Evolutionary conservation across 306 rosid genomes (phyloP), one percentile per base, ranked within the genome.

Genomic region (Prunus dulcis): DNA sequence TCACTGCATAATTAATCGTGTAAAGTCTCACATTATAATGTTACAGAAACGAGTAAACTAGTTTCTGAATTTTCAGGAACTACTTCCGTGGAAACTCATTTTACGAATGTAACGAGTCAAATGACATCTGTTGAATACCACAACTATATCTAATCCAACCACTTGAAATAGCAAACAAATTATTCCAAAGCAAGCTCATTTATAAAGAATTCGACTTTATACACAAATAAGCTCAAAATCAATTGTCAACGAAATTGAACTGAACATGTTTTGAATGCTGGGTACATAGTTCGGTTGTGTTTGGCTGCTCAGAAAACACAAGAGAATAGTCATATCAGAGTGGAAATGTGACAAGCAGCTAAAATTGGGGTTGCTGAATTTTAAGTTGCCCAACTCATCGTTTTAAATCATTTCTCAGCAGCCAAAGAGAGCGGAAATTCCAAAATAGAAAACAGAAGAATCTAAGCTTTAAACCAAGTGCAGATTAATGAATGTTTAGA

Each of bases 281-380:
- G 60, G 64, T 19, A n/a, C 10, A 25, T 38, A 38, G 12, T 1
- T 9, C 6, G 22, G 28, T 61, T 61, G 4, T 8, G 6, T 72
- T 41, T 34, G 75, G 67, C 18, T 56, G 30, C 76, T 18, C 38
- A 73, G 47, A 19, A 41, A 52, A 52, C n/a, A 52, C 57, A 34
- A 38, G 72, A 34, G 51, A 60, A 28, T 12, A 28, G 14, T 38
- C 5, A 34, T 18, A 72, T 13, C 28, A 49, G 18, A 20, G 34
- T 72, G 76, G 52, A 60, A 71, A 50, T 25, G 9, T 8, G 7
- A 63, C 23, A 49, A 50, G 53, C 32, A 53, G 43, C 52, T 30
- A 14, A 67, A 56, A 72, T 46, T 64, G 82, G 77, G 73, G 52
- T 75, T 32, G 20, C 41, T 30, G 25, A 20, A 28, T 30, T 12